Evolutionary conservation across 2,329 filamentous ascomycete species (phyloP), one percentile per base, ranked within the genome.

Genomic region (Verticillium zaregamsianum): DNA sequence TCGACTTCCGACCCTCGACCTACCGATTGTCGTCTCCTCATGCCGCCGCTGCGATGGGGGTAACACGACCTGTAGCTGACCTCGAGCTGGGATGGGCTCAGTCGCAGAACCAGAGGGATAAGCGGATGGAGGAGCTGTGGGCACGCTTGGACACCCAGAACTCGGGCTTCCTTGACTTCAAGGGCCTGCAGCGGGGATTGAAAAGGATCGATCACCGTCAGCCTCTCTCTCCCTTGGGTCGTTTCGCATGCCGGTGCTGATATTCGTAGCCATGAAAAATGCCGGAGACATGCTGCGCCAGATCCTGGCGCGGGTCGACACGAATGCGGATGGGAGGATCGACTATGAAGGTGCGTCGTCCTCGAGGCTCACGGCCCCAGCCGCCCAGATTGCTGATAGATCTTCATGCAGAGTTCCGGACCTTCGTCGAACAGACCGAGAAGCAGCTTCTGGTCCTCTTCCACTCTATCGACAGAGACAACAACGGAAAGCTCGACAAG

Each of bases 201-300:
- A 87, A 83, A 74, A 91, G 88, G 76, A 92, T 98, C 71, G 93
- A 98, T 75, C 95, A 99, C 75, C 95, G 93, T 96, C 72, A 77
- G 81, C 69, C 56, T 59, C 15, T 55, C 54, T 14, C 11, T 17
- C 23, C 15, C 31, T 32, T 55, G 12, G 14, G 35, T 59, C 39
- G 20, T 55, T 58, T 49, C 11, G 60, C 56, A 39, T 35, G 14
- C 52, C 23, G 14, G 9, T 55, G 31, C 20, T 55, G 12, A 17
- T 55, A 55, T 15, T 65, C 69, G 57, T 68, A 87, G 84, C 84
- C 58, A 76, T 99, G 71, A 96, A 97, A 80, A 95, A 97, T 82
- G 95, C 95, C 72, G 91, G 96, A 75, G 81, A 86, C 40, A 87
- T 98, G 81, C 83, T 99, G 65, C 85, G 86, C 71, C 88, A 90